Conservation (phyloP, 2,329 filamentous ascomycete species). For the Endothia cerciana region DNA sequence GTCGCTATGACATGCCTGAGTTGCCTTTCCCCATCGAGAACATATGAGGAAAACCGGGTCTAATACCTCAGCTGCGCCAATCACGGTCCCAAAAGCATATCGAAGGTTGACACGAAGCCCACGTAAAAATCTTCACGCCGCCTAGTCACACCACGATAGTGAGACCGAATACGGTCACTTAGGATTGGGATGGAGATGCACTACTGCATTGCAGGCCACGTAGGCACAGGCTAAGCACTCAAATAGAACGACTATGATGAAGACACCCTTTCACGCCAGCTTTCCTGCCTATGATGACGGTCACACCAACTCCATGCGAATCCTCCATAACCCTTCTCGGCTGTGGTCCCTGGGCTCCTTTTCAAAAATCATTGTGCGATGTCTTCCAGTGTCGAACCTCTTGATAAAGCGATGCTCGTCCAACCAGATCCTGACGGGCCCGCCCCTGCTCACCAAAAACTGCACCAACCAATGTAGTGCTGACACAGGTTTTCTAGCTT, state of each 20-base stretch:
- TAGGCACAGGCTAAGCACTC: not conserved
- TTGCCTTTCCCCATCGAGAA: too few species aligned
- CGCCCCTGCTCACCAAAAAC: constrained; percentile 76
- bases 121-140: not conserved
- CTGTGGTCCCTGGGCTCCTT: not conserved
- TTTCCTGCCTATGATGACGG: constrained; percentile 10
- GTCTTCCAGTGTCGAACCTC: not conserved
- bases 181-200: not conserved
- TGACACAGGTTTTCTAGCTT: constrained; percentile 97
- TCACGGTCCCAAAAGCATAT: not conserved
- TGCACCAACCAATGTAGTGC: constrained; percentile 99
- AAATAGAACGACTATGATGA: not conserved
- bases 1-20: not conserved
- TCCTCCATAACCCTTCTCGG: not conserved
- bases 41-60: not conserved
- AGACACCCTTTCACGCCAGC: constrained; percentile 5
- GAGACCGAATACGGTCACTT: not conserved
- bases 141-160: not conserved
- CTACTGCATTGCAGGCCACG: not conserved
- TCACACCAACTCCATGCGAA: constrained; percentile 19
- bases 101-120: not conserved
- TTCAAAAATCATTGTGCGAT: not conserved
- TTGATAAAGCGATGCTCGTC: not conserved
- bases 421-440: not conserved
- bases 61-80: not conserved